A percentile compares a stretch with the other conserved stretches of the same genome.
phyloP scores from a whole-genome alignment of 768 basidiomycete genomes.

The Suillus variegatus region DNA sequence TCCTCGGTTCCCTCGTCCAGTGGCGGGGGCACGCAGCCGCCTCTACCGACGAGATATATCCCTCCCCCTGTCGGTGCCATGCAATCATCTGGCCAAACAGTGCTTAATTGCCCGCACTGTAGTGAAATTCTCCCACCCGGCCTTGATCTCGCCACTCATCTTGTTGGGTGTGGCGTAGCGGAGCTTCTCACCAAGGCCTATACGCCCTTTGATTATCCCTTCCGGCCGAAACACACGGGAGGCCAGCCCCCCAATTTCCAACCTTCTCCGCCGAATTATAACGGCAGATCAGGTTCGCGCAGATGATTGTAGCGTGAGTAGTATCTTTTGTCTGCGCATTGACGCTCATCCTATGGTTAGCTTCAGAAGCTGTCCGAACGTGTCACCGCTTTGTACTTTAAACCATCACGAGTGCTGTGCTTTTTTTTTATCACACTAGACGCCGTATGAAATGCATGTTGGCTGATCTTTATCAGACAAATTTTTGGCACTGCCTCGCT shows the following conservation, averaged over 20 bases:
- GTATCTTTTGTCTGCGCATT: neutral
- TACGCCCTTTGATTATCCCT: slow-evolving; percentile 14
- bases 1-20: neutral
- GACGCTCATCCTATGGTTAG: neutral
- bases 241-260: neutral
- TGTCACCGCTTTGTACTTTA: neutral
- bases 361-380: neutral
- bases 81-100: neutral
- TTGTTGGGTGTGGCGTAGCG: slow-evolving; percentile 15
- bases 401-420: neutral
- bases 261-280: neutral
- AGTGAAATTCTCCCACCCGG: slow-evolving; percentile 9
- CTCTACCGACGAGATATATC: neutral
- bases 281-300: neutral
- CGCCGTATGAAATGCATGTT: neutral
- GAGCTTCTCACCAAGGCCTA: slow-evolving; percentile 15
- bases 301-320: neutral
- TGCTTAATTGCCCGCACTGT: slow-evolving; percentile 19
- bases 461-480: neutral
- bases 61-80: slow-evolving; percentile 6
- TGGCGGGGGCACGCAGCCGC: slow-evolving; percentile 4
- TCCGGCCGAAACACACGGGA: neutral
- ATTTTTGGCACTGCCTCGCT: neutral
- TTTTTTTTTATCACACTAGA: neutral
- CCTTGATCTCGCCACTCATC: slow-evolving; percentile 13